Percentiles rank a stretch among this genome's conserved stretches.
Evolutionary conservation across 2,329 filamentous ascomycete species (phyloP).

Genomic region (Diplodia intermedia): DNA sequence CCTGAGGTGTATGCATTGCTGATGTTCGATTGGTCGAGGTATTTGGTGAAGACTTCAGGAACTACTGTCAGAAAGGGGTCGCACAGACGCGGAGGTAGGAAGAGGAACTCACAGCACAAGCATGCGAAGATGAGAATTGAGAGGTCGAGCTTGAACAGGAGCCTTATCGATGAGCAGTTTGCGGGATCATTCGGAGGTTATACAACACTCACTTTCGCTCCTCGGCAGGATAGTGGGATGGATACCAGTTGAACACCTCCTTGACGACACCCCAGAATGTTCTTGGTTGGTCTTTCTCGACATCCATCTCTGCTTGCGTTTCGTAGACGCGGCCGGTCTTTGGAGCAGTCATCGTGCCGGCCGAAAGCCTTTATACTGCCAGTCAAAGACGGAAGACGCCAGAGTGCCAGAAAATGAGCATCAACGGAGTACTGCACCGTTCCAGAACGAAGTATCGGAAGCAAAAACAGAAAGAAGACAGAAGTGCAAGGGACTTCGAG

Average conservation of each 20-base stretch:
- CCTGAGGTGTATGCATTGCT: constrained; percentile 44
- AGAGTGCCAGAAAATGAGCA: constrained; percentile 22
- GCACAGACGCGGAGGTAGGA: neutral
- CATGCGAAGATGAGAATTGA: constrained; percentile 48
- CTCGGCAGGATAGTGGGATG: constrained; percentile 45
- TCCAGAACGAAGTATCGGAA: neutral
- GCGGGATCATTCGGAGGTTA: constrained; percentile 36
- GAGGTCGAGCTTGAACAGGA: constrained; percentile 47
- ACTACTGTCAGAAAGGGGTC: neutral
- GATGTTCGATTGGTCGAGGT: constrained; percentile 43
- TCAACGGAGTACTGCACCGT: neutral
- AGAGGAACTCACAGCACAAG: constrained; percentile 44
- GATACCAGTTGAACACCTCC: constrained; percentile 44
- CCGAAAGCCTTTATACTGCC: neutral
- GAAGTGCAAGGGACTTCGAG: neutral
- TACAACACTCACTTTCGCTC: constrained; percentile 42
- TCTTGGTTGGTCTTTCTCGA: constrained; percentile 14
- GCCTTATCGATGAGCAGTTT: constrained; percentile 36
- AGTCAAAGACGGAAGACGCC: neutral
- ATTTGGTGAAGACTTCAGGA: constrained; percentile 47
- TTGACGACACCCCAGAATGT: constrained; percentile 30
- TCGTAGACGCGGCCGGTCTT: neutral
- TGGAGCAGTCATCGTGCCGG: neutral
- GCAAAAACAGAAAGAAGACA: neutral
- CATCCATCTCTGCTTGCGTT: neutral